Evolutionary conservation across 768 basidiomycete genomes (phyloP), one percentile per base, ranked within the genome.

Genomic region (Panellus pusillus): DNA sequence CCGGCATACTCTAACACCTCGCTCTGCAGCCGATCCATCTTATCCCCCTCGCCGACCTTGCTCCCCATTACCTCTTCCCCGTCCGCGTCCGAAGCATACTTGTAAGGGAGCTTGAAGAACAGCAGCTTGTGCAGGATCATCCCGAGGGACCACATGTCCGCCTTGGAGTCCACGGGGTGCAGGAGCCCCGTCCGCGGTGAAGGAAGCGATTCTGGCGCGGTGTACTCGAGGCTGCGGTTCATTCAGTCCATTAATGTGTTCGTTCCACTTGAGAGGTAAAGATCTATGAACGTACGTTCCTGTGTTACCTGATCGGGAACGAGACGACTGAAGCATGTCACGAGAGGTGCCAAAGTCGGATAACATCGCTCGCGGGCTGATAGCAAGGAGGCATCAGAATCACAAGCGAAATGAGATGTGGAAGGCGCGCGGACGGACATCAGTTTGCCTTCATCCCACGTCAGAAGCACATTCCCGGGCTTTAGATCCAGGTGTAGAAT

Each of bases 91-190:
- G 84, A 74, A 1, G 88, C 85, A 59, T 91, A 84, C 15, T 76
- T 79, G 64, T 93, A 98, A 0, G 96, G 95, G 17, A 96, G 70
- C 31, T 83, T 82, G 72, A 98, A 93, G 73, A 97, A 98, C 1
- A 96, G 72, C 56, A 98, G 78, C 63, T 93, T 95, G 74, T 98
- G 86, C 15, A 98, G 77, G 51, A 98, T 91, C 89, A 98, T 93
- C 58, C 95, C 95, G 14, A 98, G 77, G 6, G 91, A 92, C 95
- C 96, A 98, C 86, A 97, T 93, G 66, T 98, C 95, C 4, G 90
- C 82, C 64, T 94, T 94, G 0, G 92, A 91, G 63, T 91, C 88
- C 2, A 92, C 78, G 42, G 89, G 85, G 8, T 74, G 76, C 8
- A 90, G 81, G 18, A 78, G 68, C 0, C 91, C 90, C 0, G 83